phyloP scores from a whole-genome alignment of 139 green algal species.

The Astrephomene gubernaculifera region DNA sequence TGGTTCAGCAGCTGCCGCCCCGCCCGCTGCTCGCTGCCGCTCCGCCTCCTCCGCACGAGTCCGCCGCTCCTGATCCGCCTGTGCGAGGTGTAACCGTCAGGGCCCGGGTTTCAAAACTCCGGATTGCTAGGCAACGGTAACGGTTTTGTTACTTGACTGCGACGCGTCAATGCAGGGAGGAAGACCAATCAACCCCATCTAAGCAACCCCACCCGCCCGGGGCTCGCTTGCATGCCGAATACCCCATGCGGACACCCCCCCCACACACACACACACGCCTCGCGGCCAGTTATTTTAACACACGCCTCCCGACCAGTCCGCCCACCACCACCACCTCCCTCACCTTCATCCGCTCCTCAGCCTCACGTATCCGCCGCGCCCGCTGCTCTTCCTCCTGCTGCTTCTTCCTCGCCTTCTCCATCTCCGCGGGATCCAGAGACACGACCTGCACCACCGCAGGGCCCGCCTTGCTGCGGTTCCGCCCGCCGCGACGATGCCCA shows the following conservation, averaged over 20 bases:
- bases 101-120: not conserved
- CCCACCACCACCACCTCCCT: not conserved
- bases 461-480: slow-evolving; percentile 50
- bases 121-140: no score
- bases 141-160: no score
- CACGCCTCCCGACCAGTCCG: no score
- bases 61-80: slow-evolving; percentile 20
- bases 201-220: no score
- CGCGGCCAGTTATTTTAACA: no score
- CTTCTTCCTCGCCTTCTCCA: slow-evolving; percentile 35
- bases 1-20: not conserved
- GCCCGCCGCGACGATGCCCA: not conserved
- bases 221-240: no score
- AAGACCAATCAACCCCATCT: no score
- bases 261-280: no score
- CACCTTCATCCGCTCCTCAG: slow-evolving; percentile 40
- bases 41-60: slow-evolving; percentile 16
- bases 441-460: slow-evolving; percentile 64
- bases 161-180: no score
- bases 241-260: no score
- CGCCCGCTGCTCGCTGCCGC: slow-evolving; percentile 2
- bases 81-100: no score
- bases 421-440: slow-evolving; percentile 29
- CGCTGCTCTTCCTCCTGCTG: slow-evolving; percentile 40
- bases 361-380: slow-evolving; percentile 24